phyloP scores from a whole-genome alignment of 495 filamentous ascomycete species.

The Penicillium taxi region DNA sequence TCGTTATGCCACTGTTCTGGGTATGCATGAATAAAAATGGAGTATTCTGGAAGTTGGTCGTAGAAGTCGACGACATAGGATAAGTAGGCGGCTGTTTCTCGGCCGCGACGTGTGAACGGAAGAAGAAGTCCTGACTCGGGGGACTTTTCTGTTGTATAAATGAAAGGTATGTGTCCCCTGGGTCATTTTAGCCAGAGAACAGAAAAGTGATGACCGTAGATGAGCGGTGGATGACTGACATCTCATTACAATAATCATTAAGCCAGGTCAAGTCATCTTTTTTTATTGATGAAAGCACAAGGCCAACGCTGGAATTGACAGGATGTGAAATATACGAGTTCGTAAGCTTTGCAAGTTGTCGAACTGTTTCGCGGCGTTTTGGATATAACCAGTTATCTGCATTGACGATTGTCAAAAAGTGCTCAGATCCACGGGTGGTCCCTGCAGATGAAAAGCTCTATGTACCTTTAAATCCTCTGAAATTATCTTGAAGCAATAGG shows the following conservation, averaged over 20 bases:
- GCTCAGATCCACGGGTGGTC: too few relatives aligned
- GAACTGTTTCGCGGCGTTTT: too few relatives aligned
- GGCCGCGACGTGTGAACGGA: conserved; percentile 28
- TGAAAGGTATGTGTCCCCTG: conserved; percentile 26
- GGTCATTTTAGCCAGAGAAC: not conserved
- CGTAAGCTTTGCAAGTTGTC: conserved; percentile 3
- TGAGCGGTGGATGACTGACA: conserved; percentile 1
- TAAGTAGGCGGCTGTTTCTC: conserved; percentile 35
- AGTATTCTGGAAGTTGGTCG: conserved; percentile 28
- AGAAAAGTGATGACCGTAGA: not conserved
- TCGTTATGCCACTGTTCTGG: conserved; percentile 40
- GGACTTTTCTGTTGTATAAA: conserved; percentile 27
- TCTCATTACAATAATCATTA: conserved; percentile 10
- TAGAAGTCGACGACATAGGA: conserved; percentile 35
- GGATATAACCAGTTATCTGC: too few relatives aligned
- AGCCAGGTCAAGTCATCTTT: conserved; percentile 12
- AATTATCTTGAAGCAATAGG: too few relatives aligned
- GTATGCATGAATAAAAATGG: conserved; percentile 35
- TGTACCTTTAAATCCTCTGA: too few relatives aligned
- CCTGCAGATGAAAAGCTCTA: too few relatives aligned
- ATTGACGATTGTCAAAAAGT: too few relatives aligned
- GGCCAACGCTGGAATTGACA: conserved; percentile 8
- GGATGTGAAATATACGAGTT: conserved; percentile 5
- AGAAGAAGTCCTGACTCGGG: conserved; percentile 26
- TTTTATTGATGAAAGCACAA: conserved; percentile 9